These are phyloP conservation scores for Spathaspora passalidarum DNA, from an alignment of 805 yeast species.

Conservation along the genomic window DNA sequence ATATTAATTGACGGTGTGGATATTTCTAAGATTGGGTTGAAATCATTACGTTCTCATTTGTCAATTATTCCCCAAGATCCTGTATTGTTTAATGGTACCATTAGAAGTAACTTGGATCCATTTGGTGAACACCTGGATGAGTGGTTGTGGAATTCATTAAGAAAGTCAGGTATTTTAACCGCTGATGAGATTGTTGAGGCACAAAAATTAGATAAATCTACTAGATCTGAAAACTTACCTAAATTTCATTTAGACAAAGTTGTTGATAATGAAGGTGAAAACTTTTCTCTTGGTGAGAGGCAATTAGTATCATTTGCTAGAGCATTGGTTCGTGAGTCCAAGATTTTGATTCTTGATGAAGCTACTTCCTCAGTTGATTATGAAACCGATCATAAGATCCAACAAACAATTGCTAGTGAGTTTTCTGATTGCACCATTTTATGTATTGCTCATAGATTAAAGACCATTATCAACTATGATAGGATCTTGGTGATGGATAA, in stretches of 20 bases:
- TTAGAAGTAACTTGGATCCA: slow-evolving; percentile 59
- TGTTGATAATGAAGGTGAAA: slow-evolving; percentile 36
- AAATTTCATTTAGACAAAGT: slow-evolving; percentile 35
- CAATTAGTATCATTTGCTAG: slow-evolving; percentile 39
- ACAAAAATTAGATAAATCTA: slow-evolving; percentile 8
- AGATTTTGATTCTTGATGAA: slow-evolving; percentile 37
- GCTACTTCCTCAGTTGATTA: slow-evolving; percentile 40
- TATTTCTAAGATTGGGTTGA: slow-evolving; percentile 47
- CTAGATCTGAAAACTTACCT: slow-evolving; percentile 18
- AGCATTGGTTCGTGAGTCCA: slow-evolving; percentile 34
- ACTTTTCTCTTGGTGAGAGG: slow-evolving; percentile 38
- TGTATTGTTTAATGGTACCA: slow-evolving; percentile 53
- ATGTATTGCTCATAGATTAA: slow-evolving; percentile 40
- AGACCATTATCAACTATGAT: slow-evolving; percentile 34
- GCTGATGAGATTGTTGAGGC: slow-evolving; percentile 17
- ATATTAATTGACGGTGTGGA: slow-evolving; percentile 58
- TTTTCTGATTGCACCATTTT: slow-evolving; percentile 32
- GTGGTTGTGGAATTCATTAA: slow-evolving; percentile 51
- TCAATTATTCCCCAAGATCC: slow-evolving; percentile 70
- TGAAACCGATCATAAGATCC: slow-evolving; percentile 37
- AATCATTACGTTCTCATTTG: slow-evolving; percentile 46
- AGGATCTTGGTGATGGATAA: slow-evolving; percentile 32
- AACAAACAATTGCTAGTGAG: slow-evolving; percentile 28
- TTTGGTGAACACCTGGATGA: slow-evolving; percentile 47
- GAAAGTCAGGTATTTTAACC: slow-evolving; percentile 50